phyloP scores from a whole-genome alignment of 2,329 filamentous ascomycete species.

The Immersiporthe knoxdaviesiana region DNA sequence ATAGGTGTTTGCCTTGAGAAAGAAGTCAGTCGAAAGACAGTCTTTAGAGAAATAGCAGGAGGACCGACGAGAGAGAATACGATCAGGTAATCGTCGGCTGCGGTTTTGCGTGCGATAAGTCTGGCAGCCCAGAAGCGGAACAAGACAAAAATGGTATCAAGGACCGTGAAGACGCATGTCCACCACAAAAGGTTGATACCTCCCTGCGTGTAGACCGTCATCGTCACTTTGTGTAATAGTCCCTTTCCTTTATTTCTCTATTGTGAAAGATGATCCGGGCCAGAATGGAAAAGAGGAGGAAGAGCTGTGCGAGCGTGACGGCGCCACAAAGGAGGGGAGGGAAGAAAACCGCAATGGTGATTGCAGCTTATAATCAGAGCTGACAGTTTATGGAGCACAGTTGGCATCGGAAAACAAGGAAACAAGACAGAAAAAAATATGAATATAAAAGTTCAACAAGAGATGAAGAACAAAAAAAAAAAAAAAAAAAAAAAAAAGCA shows the following conservation, averaged over 20 bases:
- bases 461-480: no score
- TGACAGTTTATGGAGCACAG: background rate
- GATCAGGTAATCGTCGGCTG: slow-evolving; percentile 3
- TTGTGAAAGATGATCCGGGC: background rate
- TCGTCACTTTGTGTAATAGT: background rate
- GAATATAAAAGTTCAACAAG: no score
- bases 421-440: no score
- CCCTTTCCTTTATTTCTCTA: no score
- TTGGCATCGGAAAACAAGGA: no score
- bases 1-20: background rate
- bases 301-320: background rate
- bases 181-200: slow-evolving; percentile 5
- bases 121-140: slow-evolving; percentile 6
- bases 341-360: background rate
- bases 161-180: slow-evolving; percentile 4
- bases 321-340: background rate
- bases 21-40: no score
- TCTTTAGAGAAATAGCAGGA: no score
- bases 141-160: background rate
- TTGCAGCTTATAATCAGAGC: background rate
- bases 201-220: slow-evolving; percentile 2
- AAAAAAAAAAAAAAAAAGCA: background rate
- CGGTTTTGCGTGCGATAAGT: background rate
- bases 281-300: background rate
- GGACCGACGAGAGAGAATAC: slow-evolving; percentile 4